Base-by-base conservation (phyloP, 768 basidiomycete genomes). In the Cubamyces lactineus region DNA sequence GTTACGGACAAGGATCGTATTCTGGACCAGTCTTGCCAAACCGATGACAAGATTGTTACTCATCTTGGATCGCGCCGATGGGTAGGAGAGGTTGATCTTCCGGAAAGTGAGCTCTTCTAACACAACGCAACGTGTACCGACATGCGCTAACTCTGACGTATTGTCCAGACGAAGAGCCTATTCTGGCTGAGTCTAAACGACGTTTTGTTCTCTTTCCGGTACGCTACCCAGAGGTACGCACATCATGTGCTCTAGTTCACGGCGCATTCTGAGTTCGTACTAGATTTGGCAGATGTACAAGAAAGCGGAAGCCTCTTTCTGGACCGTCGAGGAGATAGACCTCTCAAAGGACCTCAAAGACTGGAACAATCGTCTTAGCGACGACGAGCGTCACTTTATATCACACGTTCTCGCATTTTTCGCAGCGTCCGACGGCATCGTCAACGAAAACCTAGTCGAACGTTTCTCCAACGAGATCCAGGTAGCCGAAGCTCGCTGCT, bases 261-360 rank as follows among this genome's bases (percentile, higher is more conserved):
- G 28, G 11, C 26, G 42, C 19, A 19, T 26, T 28, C 40, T 53
- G 17, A 30, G 5, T 47, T 21, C 28, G 24, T 46, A n/a, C n/a
- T n/a, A 97, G 93, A 94, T 97, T 69, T 97, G 95, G 95, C 86
- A 87, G 69, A 86, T 93, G 81, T 98, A 98, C 82, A 97, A 96
- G 79, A 90, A 94, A 71, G 94, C 94, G 0, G 87, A 98, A 70
- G 94, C 94, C 0, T 93, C 89, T 0, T 94, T 95, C 77, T 95
- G 94, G 93, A 95, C 91, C 0, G 91, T 89, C 0, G 93, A 95
- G 70, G 93, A 94, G 75, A 89, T 96, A 76, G 91, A 96, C 67
- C 84, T 96, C 3, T 94, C 92, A 34, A 86, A 94, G 65, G 94
- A 96, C 68, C 67, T 87, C 21, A 81, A 82, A 63, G 92, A 96